Percentiles rank a stretch among this genome's conserved stretches.
Conservation (phyloP, 2,329 filamentous ascomycete species). For the Sporothrix inflata region DNA sequence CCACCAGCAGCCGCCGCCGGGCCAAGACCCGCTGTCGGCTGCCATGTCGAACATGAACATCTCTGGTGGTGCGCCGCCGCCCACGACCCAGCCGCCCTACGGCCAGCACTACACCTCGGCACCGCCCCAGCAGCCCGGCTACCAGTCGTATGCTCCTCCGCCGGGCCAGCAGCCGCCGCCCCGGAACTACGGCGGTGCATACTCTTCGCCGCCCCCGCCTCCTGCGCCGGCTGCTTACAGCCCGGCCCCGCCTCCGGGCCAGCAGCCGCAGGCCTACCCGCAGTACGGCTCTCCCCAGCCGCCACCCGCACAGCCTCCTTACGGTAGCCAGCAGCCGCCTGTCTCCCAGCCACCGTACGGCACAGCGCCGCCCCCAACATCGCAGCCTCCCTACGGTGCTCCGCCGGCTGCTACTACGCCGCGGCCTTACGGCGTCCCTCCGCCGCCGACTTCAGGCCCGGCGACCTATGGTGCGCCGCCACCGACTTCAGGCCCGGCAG, state of each 20-base stretch:
- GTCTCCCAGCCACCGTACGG: constrained; percentile 18
- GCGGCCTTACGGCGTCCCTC: constrained; percentile 11
- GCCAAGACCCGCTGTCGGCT: constrained; percentile 26
- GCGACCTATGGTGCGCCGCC: neutral
- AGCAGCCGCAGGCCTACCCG: constrained; percentile 10
- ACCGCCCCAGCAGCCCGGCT: constrained; percentile 22
- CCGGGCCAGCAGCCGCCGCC: neutral
- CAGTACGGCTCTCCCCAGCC: neutral
- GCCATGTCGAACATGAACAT: constrained; percentile 33
- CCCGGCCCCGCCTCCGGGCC: constrained; percentile 16
- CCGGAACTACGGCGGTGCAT: constrained; percentile 10
- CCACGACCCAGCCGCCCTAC: constrained; percentile 21
- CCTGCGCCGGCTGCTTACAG: constrained; percentile 11
- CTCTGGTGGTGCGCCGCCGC: constrained; percentile 24
- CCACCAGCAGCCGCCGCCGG: constrained; percentile 4
- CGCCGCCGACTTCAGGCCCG: neutral
- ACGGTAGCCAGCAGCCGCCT: constrained; percentile 17
- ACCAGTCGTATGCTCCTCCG: constrained; percentile 26
- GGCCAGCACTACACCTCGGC: constrained; percentile 22
- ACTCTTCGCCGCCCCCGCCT: constrained; percentile 5
- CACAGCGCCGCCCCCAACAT: neutral
- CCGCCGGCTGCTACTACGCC: neutral
- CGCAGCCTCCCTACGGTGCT: constrained; percentile 17
- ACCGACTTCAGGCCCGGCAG: neutral
- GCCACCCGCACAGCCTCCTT: constrained; percentile 10